Evolutionary conservation across 441 rosid species (phyloP).

Genomic region (Erysimum cheiri): DNA sequence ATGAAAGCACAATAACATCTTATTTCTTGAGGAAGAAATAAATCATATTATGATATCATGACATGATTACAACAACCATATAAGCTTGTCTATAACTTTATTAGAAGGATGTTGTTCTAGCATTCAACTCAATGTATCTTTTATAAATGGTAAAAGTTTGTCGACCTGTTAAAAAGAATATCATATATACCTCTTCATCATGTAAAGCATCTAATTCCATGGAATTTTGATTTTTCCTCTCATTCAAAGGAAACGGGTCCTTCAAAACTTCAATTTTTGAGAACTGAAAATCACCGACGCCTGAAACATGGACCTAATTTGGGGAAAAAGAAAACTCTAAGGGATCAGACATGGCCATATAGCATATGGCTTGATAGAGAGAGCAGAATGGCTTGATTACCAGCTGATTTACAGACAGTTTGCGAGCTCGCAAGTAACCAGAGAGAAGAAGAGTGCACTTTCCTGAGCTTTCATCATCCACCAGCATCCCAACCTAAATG

Average conservation of each 20-base stretch:
- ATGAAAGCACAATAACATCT: conserved; percentile 11
- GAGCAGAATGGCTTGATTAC: conserved; percentile 50
- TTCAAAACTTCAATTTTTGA: conserved; percentile 76
- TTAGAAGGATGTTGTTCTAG: conserved; percentile 6
- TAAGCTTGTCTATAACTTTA: neutral
- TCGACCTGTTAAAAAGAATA: neutral
- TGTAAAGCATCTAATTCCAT: conserved; percentile 76
- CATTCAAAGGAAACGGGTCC: conserved; percentile 76
- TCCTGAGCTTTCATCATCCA: conserved; percentile 58
- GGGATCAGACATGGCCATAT: conserved; percentile 25
- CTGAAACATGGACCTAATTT: conserved; percentile 82
- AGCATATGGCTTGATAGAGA: conserved; percentile 28
- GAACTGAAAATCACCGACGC: conserved; percentile 93
- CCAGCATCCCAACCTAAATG: conserved; percentile 63
- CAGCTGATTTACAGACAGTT: conserved; percentile 92
- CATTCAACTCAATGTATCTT: neutral
- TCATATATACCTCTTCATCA: conserved; percentile 60
- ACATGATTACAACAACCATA: conserved; percentile 15
- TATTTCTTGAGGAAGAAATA: neutral
- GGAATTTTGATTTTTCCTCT: conserved; percentile 63
- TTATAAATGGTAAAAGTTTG: neutral
- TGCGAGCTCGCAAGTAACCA: conserved; percentile 76
- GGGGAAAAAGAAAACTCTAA: conserved; percentile 8
- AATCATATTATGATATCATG: neutral
- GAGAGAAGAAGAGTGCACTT: conserved; percentile 72